These are phyloP conservation scores for Fusarium hostae DNA, from an alignment of 2,329 filamentous ascomycete genomes.

Conservation along the genomic window DNA sequence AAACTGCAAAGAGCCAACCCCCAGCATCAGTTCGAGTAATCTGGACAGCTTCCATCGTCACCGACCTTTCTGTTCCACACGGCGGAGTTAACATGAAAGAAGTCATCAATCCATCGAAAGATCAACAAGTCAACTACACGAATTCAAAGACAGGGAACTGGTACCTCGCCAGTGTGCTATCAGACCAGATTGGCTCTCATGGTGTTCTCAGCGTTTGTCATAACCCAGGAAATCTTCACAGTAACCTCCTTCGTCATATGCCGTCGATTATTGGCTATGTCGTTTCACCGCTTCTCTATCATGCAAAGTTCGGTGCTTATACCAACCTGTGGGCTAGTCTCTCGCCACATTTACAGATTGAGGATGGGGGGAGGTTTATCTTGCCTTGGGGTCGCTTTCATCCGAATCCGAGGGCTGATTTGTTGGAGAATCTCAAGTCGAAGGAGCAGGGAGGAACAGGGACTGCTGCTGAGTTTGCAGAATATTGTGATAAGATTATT, in stretches of 20 bases:
- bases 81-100: constrained; percentile 21
- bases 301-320: constrained; percentile 15
- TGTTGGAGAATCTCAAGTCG: constrained; percentile 9
- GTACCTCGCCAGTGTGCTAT: constrained; percentile 13
- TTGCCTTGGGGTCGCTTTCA: constrained; percentile 22
- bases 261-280: constrained; percentile 10
- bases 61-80: constrained; percentile 7
- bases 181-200: neutral
- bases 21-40: constrained; percentile 20
- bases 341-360: constrained; percentile 1
- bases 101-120: neutral
- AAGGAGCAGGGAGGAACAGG: constrained; percentile 19
- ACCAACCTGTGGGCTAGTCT: constrained; percentile 21
- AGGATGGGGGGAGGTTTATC: constrained; percentile 23
- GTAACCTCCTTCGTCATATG: constrained; percentile 15
- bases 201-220: constrained; percentile 19
- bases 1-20: neutral
- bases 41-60: constrained; percentile 26
- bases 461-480: constrained; percentile 13
- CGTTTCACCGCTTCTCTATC: constrained; percentile 9
- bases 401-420: constrained; percentile 3
- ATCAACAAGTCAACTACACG: constrained; percentile 18
- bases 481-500: constrained; percentile 7
- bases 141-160: constrained; percentile 34
- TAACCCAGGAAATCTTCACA: constrained; percentile 31